These are phyloP conservation scores for Ceratobasidium sp. DNA, from an alignment of 1,284 basidiomycete species.

Conservation along the genomic window DNA sequence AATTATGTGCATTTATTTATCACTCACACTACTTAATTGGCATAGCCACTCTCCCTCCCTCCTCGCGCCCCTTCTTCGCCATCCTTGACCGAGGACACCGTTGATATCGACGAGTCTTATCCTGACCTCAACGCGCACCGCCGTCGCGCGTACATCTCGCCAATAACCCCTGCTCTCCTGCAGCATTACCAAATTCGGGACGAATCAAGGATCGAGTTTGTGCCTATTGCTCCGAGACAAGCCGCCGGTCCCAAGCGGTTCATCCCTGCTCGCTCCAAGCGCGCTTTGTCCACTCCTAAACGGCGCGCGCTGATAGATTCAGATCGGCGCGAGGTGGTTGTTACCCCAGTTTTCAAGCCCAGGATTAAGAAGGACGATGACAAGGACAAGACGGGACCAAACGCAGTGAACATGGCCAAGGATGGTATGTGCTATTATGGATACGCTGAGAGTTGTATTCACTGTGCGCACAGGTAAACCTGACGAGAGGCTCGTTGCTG, in stretches of 20 bases:
- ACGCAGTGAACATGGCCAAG: background rate
- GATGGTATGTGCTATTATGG: conserved; percentile 1
- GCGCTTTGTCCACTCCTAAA: background rate
- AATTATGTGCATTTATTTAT: background rate
- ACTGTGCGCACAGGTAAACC: background rate
- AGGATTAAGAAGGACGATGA: conserved; percentile 8
- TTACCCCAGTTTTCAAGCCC: conserved; percentile 5
- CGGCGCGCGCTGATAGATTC: background rate
- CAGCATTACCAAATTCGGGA: background rate
- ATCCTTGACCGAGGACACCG: background rate
- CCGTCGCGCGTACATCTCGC: conserved; percentile 16
- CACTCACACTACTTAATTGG: background rate
- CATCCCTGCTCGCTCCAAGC: background rate
- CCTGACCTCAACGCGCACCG: conserved; percentile 21
- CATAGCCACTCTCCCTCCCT: conserved; percentile 29
- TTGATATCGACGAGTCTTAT: conserved; percentile 30
- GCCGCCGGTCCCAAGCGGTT: conserved; percentile 19
- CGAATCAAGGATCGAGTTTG: conserved; percentile 1
- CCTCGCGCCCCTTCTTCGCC: conserved; percentile 11
- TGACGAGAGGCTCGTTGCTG: conserved; percentile 14
- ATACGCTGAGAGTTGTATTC: background rate
- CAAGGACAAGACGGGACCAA: background rate
- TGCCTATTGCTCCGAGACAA: conserved; percentile 19
- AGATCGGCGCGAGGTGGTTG: background rate
- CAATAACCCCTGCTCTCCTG: conserved; percentile 11